phyloP scores from a whole-genome alignment of 352 stramenopile species.

The Pythium scleroteichum region DNA sequence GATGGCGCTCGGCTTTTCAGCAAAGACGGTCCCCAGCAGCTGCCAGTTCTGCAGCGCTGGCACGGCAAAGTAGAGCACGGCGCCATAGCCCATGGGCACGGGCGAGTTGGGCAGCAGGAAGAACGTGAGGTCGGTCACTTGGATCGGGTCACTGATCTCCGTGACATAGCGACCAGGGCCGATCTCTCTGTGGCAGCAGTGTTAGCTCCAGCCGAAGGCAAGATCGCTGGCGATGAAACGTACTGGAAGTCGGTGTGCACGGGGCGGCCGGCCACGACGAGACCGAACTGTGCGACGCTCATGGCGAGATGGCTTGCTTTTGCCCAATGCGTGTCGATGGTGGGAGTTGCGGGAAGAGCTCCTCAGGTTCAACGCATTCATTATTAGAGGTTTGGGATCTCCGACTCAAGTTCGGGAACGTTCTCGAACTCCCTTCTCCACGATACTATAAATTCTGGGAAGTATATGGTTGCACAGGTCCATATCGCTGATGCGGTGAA shows the following conservation, averaged over 20 bases:
- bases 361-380: background rate
- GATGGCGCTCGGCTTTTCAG: slow-evolving; percentile 44
- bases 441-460: background rate
- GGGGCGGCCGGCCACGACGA: slow-evolving; percentile 45
- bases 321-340: background rate
- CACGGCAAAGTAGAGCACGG: slow-evolving; percentile 46
- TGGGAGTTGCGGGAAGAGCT: background rate
- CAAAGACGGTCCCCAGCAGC: slow-evolving; percentile 41
- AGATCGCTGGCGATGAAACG: slow-evolving; percentile 1
- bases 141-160: slow-evolving; percentile 36
- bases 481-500: background rate
- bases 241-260: slow-evolving; percentile 44
- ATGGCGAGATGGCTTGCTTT: background rate
- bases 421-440: slow-evolving; percentile 25
- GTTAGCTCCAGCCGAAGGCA: background rate
- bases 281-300: slow-evolving; percentile 39
- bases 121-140: slow-evolving; percentile 51
- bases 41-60: slow-evolving; percentile 47
- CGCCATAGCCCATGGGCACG: slow-evolving; percentile 37
- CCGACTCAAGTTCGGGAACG: slow-evolving; percentile 4
- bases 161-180: slow-evolving; percentile 35
- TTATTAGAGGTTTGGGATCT: slow-evolving; percentile 10
- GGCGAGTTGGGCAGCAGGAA: slow-evolving; percentile 47
- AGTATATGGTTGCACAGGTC: slow-evolving; percentile 17
- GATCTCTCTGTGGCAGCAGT: slow-evolving; percentile 30